Base-by-base conservation (phyloP, 805 yeast species). In the Candida oleophila region DNA sequence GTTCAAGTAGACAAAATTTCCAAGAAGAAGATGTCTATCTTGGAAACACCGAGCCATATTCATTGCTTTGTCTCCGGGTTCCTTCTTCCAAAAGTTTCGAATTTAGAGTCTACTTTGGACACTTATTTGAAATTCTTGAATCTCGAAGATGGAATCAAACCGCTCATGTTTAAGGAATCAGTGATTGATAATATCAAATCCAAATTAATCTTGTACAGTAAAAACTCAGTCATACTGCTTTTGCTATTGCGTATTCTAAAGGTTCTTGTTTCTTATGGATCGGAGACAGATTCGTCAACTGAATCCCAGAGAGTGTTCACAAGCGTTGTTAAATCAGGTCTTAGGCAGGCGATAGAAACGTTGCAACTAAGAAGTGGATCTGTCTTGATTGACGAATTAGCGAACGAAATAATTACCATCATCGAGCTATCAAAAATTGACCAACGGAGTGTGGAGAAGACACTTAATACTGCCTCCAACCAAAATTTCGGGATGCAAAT, bases 81-180 rank as follows among this genome's bases (percentile, higher is more conserved):
- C 36, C 54, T 73, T 49, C 49, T 73, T 38, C 63, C 68, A 12
- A 65, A 65, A 46, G 68, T 64, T 0, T 65, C 76, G 14, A 77
- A 71, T 49, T 55, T 73, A 44, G 81, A 77, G 50, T 65, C 73
- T 4, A 66, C 73, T 11, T 55, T 76, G 19, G 77, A 71, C 19
- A 69, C 61, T 37, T 66, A 74, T 43, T 61, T 68, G 44, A 71
- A 66, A 47, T 56, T 77, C 8, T 48, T 71, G 33, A 55, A 56
- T 5, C 45, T 50, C 3, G 51, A 61, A 48, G 38, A 48, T 12
- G 41, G 47, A 0, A 55, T 70, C 5, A 52, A 62, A 2, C 40
- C 40, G 4, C 40, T 46, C 3, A 64, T 73, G 68, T 52, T 60
- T 34, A 55, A 55, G 9, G 62, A 59, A 12, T 28, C 50, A 4